Base-by-base conservation (phyloP, 352 stramenopile genomes). In the Stramenopiles sp. region DNA sequence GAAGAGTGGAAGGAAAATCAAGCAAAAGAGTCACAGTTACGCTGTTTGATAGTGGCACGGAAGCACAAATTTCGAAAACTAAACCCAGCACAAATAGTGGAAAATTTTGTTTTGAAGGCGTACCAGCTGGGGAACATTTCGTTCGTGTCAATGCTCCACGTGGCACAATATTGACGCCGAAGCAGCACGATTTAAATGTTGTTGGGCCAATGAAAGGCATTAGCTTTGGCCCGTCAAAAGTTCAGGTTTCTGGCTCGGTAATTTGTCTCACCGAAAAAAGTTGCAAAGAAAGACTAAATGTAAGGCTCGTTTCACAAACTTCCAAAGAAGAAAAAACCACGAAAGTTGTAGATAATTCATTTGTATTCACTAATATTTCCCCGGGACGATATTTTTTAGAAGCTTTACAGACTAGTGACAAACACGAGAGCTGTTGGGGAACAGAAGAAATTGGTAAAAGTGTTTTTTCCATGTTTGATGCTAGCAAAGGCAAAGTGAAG, bases 81-180 rank as follows among this genome's bases (percentile, higher is more conserved):
- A 55, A 55, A 55, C 39, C 39, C 4, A 33, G 4, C 22, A 33
- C 4, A 33, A 31, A 78, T 33, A 14, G 30, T 31, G 22, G 71
- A 71, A 71, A 71, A 14, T 78, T 33, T 33, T 78, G 71, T 78
- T 78, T 78, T 78, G 71, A 78, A 14, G 22, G 22, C 14, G 71
- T 78, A 33, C 4, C 4, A 31, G 30, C 71, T 33, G 71, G 71
- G 4, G 31, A 78, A 78, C 71, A 78, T 78, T 78, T 33, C 14
- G 22, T 78, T 31, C 31, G 30, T 78, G 71, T 78, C 1, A 78
- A 78, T 31, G 31, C 30, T 33, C 30, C 30, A 14, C 30, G 30
- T 31, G 31, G 71, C 4, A 33, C 31, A 33, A 78, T 33, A 31
- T 33, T 78, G 8, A 33, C 71, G 8, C 71, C 71, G 22, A 33